phyloP scores from a whole-genome alignment of 306 rosid genomes.

The Abrus pulchellus region DNA sequence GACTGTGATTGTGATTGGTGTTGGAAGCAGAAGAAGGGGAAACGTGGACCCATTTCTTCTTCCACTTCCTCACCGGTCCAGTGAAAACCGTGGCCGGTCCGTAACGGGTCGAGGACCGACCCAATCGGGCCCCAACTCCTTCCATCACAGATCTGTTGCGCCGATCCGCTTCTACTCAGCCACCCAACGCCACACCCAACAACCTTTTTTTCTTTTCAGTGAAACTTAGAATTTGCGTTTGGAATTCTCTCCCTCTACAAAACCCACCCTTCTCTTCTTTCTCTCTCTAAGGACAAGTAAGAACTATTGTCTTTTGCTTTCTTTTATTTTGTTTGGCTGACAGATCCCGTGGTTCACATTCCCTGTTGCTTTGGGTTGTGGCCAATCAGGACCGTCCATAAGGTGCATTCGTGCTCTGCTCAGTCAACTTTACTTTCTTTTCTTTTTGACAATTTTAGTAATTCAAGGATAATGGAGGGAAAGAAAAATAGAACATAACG shows the following conservation, averaged over 20 bases:
- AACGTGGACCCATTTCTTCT: conserved; percentile 97
- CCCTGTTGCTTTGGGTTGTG: background rate
- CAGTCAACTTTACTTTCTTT: background rate
- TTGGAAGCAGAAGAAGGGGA: conserved; percentile 64
- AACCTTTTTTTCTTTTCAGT: background rate
- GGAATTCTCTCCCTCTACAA: background rate
- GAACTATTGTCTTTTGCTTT: background rate
- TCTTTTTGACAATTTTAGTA: no score
- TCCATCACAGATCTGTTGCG: conserved; percentile 71
- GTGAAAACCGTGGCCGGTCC: conserved; percentile 97
- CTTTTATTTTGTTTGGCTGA: conserved; percentile 31
- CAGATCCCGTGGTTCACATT: conserved; percentile 28
- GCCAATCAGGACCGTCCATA: conserved; percentile 53
- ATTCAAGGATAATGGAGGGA: no score
- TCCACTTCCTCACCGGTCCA: conserved; percentile 98
- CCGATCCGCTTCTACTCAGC: conserved; percentile 54
- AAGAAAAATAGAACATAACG: no score
- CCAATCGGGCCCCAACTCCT: conserved; percentile 97
- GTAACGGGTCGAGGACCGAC: conserved; percentile 94
- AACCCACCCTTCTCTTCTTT: background rate
- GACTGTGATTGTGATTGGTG: conserved; percentile 42
- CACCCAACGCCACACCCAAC: background rate
- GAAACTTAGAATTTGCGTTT: conserved; percentile 20
- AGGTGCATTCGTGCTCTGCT: background rate
- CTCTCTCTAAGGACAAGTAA: conserved; percentile 21